Percentiles rank a stretch among this genome's conserved stretches.
These are phyloP conservation scores for Sporothrix variecibatus DNA, from an alignment of 2,329 filamentous ascomycete species.

Conservation along the genomic window DNA sequence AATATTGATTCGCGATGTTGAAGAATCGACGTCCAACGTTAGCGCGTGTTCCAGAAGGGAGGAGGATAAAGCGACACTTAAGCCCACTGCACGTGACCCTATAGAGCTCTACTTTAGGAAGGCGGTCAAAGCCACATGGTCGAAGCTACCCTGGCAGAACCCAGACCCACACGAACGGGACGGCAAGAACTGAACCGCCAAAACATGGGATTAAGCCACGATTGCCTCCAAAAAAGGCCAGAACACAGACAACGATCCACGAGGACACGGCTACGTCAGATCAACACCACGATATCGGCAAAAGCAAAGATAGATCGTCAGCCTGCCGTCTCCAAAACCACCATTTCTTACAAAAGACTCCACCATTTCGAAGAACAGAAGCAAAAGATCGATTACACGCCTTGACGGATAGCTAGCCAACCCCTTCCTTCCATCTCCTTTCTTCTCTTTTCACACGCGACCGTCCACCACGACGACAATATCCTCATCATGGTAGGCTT, in stretches of 20 bases:
- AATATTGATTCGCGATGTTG: not conserved
- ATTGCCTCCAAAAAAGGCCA: slow-evolving; percentile 15
- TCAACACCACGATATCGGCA: not conserved
- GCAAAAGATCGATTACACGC: not conserved
- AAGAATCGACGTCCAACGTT: not conserved
- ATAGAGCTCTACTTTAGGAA: not conserved
- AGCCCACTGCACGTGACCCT: not conserved
- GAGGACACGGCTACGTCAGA: slow-evolving; percentile 15
- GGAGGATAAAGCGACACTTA: too few relatives aligned
- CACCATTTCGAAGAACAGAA: not conserved
- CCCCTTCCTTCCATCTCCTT: not conserved
- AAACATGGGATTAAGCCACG: slow-evolving; percentile 13
- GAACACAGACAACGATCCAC: slow-evolving; percentile 4
- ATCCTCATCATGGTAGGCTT: not conserved
- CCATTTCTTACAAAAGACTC: not conserved
- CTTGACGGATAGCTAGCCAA: not conserved
- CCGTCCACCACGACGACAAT: not conserved
- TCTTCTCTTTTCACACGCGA: not conserved
- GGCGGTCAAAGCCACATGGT: not conserved
- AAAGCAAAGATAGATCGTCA: not conserved
- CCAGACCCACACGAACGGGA: not conserved
- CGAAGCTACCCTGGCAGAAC: slow-evolving; percentile 5
- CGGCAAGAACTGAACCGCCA: not conserved
- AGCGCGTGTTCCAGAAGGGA: too few relatives aligned
- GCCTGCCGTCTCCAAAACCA: not conserved